Percentiles rank a stretch among this genome's conserved stretches.
These are phyloP conservation scores for Neurospora hispaniola DNA, from an alignment of 495 filamentous ascomycete species.

Conservation along the genomic window DNA sequence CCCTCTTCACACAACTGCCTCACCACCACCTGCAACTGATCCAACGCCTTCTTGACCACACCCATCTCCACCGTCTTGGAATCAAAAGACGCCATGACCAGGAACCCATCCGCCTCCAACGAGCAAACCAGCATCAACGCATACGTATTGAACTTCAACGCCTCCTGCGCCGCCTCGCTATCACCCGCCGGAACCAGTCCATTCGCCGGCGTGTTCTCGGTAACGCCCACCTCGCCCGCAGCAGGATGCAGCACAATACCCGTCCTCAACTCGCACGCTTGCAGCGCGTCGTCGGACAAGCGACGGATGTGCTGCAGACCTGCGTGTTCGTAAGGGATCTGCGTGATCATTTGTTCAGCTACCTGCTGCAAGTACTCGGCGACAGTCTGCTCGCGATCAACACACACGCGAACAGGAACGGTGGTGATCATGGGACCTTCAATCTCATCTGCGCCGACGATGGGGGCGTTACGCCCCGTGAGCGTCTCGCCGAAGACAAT, in stretches of 20 bases:
- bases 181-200: slow-evolving; percentile 40
- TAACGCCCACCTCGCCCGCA: slow-evolving; percentile 18
- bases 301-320: slow-evolving; percentile 60
- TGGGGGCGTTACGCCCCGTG: slow-evolving; percentile 40
- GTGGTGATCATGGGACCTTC: slow-evolving; percentile 55
- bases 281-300: slow-evolving; percentile 48
- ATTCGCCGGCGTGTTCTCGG: slow-evolving; percentile 30
- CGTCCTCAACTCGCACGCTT: slow-evolving; percentile 49
- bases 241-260: slow-evolving; percentile 39
- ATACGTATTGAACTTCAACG: slow-evolving; percentile 58
- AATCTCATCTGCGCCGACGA: slow-evolving; percentile 41
- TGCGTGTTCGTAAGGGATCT: slow-evolving; percentile 53
- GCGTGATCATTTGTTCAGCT: slow-evolving; percentile 40
- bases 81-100: slow-evolving; percentile 54
- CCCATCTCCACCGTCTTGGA: slow-evolving; percentile 27
- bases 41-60: slow-evolving; percentile 23
- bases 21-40: slow-evolving; percentile 19
- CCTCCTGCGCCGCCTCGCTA: slow-evolving; percentile 47
- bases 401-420: slow-evolving; percentile 47
- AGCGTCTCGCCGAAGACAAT: slow-evolving; percentile 46
- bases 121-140: slow-evolving; percentile 54
- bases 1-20: slow-evolving; percentile 21
- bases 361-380: slow-evolving; percentile 37
- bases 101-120: slow-evolving; percentile 43
- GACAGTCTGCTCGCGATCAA: slow-evolving; percentile 17